Evolutionary conservation across 2,329 filamentous ascomycete species (phyloP), one percentile per base, ranked within the genome.

Genomic region (Podosphaera fusca): DNA sequence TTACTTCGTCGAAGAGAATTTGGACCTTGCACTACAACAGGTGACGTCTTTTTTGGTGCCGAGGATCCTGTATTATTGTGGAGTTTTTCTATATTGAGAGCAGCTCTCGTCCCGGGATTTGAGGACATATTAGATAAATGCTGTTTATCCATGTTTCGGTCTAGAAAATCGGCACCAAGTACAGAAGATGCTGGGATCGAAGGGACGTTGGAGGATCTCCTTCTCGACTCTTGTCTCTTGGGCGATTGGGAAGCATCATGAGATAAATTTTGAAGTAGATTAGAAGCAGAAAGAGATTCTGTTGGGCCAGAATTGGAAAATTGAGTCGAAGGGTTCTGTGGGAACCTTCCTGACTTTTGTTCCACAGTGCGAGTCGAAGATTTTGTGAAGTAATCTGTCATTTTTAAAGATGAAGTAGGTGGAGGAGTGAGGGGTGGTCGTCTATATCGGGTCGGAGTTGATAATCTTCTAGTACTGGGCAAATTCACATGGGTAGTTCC

Each of bases 151-250:
- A 14, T 33, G 47, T 33, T 46, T 14, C 14, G 54, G 31, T 2
- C 12, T 31, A n/a, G 21, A 33, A 34, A 35, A n/a, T n/a, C 40
- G 34, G 34, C 29, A 30, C 31, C 21, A 12, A 30, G 42, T 2
- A 31, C 29, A 45, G 40, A 34, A 46, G 40, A 47, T 47, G 29
- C 14, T 34, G 40, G 33, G 34, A 38, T 42, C 10, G 12, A 35
- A 46, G 10, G 34, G 21, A 30, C 30, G 47, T 46, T 55, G n/a
- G 38, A 33, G 14, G 54, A 55, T 21, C 40, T 33, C 7, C 38
- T 10, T 35, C 40, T 45, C 54, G 29, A 55, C n/a, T 55, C 54
- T 47, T 55, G 54, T 46, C 54, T 46, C 29, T 55, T 40, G 4
- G 31, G 40, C 8, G 34, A 12, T 47, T 31, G 54, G 4, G 14